A percentile compares a stretch with the other conserved stretches of the same genome.
These are phyloP conservation scores for Verticillium nonalfalfae DNA, from an alignment of 2,329 filamentous ascomycete species.

Conservation along the genomic window DNA sequence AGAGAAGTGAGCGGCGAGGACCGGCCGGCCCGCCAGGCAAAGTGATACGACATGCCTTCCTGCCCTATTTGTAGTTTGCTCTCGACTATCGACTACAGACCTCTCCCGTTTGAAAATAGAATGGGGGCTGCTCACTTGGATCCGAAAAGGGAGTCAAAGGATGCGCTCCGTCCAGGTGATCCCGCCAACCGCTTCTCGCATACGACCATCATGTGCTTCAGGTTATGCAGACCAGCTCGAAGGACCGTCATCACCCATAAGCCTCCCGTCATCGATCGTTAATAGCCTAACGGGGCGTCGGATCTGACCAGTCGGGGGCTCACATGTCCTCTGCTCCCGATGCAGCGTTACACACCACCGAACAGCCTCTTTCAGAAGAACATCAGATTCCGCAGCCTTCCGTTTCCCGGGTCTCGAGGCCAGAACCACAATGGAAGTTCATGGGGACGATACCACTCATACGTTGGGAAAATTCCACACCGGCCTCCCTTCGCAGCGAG, in stretches of 20 bases:
- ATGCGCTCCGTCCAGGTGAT: not conserved
- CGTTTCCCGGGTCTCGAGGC: not conserved
- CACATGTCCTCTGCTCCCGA: not conserved
- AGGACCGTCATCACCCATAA: not conserved
- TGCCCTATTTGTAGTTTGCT: not conserved
- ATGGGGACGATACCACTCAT: not conserved
- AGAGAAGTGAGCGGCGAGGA: not conserved
- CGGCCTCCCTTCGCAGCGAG: not conserved
- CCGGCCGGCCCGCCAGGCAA: not conserved
- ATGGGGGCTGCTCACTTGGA: not conserved
- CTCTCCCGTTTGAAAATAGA: not conserved
- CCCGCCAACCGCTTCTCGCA: not conserved
- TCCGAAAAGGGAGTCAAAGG: not conserved
- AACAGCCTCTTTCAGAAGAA: not conserved
- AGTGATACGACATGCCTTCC: not conserved
- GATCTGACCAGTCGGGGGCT: conserved; percentile 1
- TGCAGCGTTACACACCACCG: not conserved
- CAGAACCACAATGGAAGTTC: not conserved
- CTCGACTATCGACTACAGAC: not conserved
- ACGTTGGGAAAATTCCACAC: not conserved
- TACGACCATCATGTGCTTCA: not conserved
- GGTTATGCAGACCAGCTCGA: not conserved
- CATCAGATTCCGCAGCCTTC: not conserved
- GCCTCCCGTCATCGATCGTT: not conserved
- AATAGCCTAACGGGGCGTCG: not conserved